phyloP scores from a whole-genome alignment of 2,329 filamentous ascomycete genomes.

The Lasiodiplodia sp. region DNA sequence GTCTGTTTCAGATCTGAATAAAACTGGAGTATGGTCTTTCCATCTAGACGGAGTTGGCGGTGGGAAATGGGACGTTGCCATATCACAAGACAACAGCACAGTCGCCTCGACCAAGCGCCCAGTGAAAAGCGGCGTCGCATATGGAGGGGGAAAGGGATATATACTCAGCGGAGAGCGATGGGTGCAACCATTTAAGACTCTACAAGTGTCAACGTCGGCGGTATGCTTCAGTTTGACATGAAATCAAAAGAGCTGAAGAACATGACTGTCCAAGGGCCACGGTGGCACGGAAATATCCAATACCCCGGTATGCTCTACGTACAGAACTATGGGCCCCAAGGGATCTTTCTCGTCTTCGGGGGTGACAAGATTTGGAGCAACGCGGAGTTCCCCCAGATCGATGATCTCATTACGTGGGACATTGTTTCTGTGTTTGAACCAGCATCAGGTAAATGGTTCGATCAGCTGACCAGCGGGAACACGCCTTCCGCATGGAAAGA shows the following conservation, averaged over 20 bases:
- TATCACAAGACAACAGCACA: neutral
- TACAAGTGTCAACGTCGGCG: neutral
- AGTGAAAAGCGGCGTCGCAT: constrained; percentile 8
- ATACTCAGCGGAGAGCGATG: constrained; percentile 8
- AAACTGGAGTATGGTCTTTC: constrained; percentile 19
- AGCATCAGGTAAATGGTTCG: constrained; percentile 6
- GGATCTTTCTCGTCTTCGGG: constrained; percentile 28
- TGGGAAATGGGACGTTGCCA: constrained; percentile 19
- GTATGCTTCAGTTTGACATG: constrained; percentile 28
- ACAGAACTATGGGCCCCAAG: constrained; percentile 25
- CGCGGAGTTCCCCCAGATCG: neutral
- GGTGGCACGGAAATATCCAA: constrained; percentile 7
- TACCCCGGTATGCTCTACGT: constrained; percentile 16
- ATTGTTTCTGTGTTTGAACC: constrained; percentile 19
- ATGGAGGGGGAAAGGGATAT: constrained; percentile 28
- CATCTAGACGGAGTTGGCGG: constrained; percentile 14
- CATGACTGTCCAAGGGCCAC: constrained; percentile 6
- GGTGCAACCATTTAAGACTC: neutral
- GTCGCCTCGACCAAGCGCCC: constrained; percentile 23
- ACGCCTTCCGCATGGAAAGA: constrained; percentile 9
- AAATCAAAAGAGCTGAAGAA: constrained; percentile 17
- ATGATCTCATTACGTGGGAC: neutral
- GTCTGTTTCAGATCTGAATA: neutral
- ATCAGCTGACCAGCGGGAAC: constrained; percentile 12
- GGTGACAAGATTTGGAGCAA: neutral